phyloP scores from a whole-genome alignment of 768 basidiomycete genomes.

The Serendipita sp. region DNA sequence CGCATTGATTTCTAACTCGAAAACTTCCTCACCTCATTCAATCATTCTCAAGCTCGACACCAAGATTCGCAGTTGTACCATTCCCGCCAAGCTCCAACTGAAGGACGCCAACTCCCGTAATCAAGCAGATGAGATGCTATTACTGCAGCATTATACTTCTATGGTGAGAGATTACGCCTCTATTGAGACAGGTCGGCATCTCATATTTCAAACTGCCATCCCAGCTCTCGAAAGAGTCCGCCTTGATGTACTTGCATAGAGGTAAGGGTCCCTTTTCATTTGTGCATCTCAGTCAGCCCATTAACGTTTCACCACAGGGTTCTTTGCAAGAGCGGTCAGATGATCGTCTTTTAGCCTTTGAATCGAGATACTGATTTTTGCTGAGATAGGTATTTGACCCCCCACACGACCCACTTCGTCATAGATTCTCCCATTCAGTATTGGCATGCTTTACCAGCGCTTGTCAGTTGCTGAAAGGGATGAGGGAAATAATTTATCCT shows the following conservation, averaged over 20 bases:
- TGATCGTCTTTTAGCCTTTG: too few relatives aligned
- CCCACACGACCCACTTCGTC: neutral
- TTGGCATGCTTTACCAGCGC: neutral
- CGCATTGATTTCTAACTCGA: neutral
- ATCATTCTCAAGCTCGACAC: constrained; percentile 1
- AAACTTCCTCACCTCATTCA: neutral
- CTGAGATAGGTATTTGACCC: neutral
- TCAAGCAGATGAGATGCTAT: neutral
- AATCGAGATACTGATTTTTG: too few relatives aligned
- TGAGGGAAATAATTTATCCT: neutral
- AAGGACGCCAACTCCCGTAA: neutral
- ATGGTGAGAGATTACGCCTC: neutral
- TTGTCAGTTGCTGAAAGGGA: neutral
- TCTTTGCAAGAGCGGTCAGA: neutral
- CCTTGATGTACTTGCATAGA: neutral
- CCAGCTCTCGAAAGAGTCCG: neutral
- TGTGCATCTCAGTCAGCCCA: neutral
- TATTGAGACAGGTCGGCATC: too few relatives aligned
- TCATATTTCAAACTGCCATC: neutral
- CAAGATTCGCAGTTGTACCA: neutral
- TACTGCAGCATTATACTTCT: neutral
- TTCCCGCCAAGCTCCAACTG: neutral
- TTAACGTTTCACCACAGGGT: neutral
- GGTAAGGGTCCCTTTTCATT: neutral
- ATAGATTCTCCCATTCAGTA: neutral